Base-by-base conservation (phyloP, 768 basidiomycete genomes). In the Clitopilus hobsonii region DNA sequence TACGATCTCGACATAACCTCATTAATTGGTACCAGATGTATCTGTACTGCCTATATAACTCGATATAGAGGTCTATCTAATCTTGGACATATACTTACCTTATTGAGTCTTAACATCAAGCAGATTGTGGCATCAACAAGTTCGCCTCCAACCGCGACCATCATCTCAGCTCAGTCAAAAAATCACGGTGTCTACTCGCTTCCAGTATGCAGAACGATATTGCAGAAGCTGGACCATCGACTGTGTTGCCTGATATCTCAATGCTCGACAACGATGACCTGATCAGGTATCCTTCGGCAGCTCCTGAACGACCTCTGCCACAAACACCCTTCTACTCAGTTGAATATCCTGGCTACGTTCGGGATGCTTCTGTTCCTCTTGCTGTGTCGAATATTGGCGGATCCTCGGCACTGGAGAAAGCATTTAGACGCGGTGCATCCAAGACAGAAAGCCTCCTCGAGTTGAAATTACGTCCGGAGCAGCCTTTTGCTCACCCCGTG, bases 281-380 rank as follows among this genome's bases (percentile, higher is more conserved):
- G 16, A 45, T 45, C 22, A 8, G n/a, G 2, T 45, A 45, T 18
- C 41, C 41, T 20, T 45, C 41, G 3, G 49, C 49, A 56, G 72
- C 74, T 29, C 66, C 69, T 25, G 76, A 72, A 55, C 60, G 58
- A 32, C 71, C 78, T 1, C 71, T 92, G 1, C 82, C 86, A 20
- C 73, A 79, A 28, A 73, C 76, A 5, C 74, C 82, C 26, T 89
- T 86, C 66, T 89, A 88, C 65, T 88, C 91, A 4, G 75, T 96
- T 57, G 94, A 97, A 68, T 96, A 94, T 71, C 94, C 94, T 6
- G 94, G 94, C 57, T 91, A 92, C 60, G 85, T 97, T 53, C 71
- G 77, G 13, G 69, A 76, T 2, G 65, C 77, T 1, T 89, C 91
- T 28, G 77, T 86, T 4, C 75, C 83, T 0, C 60, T 75, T 16